Base-by-base conservation (phyloP, 1,284 basidiomycete genomes). In the Leccinum subrobustum region DNA sequence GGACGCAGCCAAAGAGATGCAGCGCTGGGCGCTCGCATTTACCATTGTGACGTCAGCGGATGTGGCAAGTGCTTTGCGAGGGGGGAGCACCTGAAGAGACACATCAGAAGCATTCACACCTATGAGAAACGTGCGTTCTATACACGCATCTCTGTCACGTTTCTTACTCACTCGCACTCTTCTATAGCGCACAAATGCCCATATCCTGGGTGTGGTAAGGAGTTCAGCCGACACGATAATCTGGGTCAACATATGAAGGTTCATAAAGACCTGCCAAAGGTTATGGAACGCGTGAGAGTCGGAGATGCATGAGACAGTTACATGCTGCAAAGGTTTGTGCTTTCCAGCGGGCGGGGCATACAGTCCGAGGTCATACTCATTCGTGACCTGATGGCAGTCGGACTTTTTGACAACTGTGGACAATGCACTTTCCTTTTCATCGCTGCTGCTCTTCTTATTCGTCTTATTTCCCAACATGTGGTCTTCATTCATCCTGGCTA, bases 171-270 rank as follows among this genome's bases (percentile, higher is more conserved):
- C 53, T 12, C 23, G 2, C 35, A 50, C 57, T 25, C 48, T 29
- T 58, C 44, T 59, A 35, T 69, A 93, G 90, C 91, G 60, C 86
- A 90, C 76, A 84, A 84, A 70, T 95, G 91, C 74, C 84, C 84
- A 9, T 86, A 86, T 73, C 85, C 89, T 23, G 85, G 84, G 8
- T 95, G 93, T 70, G 86, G 83, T 59, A 92, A 92, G 78, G 85
- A 86, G 63, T 95, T 95, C 72, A 91, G 88, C 72, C 81, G 93
- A 55, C 90, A 92, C 69, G 92, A 95, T 72, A 95, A 95, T 70
- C 83, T 94, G 31, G 85, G 86, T 37, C 89, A 92, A 74, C 91
- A 93, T 69, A 87, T 91, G 80, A 82, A 82, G 52, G 82, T 86
- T 39, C 84, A 86, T 72, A 81, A 82, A 68, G 85, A 73, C 62